Evolutionary conservation across 768 basidiomycete genomes (phyloP).

Genomic region (Xerocomellus dryophilus): DNA sequence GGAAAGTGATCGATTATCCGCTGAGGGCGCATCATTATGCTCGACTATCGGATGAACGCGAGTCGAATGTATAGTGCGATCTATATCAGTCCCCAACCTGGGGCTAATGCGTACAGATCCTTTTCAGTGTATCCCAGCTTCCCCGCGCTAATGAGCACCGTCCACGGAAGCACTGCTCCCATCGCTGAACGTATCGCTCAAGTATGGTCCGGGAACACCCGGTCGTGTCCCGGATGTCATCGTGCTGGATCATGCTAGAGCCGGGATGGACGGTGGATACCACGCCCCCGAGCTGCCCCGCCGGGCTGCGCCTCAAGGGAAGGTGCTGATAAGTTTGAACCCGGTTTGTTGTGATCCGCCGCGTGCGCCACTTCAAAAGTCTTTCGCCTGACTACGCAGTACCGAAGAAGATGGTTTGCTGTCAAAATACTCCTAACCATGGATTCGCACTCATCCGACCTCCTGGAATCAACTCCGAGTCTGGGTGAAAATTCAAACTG

Average conservation of each 20-base stretch:
- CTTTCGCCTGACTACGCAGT: not conserved
- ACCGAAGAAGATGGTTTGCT: not conserved
- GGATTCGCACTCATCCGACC: not conserved
- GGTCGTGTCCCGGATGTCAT: not conserved
- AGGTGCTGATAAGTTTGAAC: too few relatives aligned
- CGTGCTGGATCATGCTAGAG: too few relatives aligned
- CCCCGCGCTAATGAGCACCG: not conserved
- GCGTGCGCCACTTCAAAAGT: not conserved
- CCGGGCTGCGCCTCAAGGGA: not conserved
- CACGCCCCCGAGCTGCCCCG: too few relatives aligned
- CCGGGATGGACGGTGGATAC: too few relatives aligned
- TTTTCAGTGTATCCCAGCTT: not conserved
- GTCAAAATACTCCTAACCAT: too few relatives aligned
- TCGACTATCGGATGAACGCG: not conserved
- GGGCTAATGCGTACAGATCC: not conserved
- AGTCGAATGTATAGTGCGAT: too few relatives aligned
- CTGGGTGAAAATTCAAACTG: not conserved
- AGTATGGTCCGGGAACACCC: slow-evolving; percentile 3
- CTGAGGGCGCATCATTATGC: not conserved
- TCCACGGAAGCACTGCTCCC: not conserved
- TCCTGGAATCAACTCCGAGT: not conserved
- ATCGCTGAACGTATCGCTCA: not conserved
- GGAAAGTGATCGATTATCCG: not conserved
- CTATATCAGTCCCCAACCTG: not conserved
- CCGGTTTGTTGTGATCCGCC: not conserved